These are phyloP conservation scores for Meyerozyma smithsonii DNA, from an alignment of 1,139 yeast genomes.

Conservation along the genomic window DNA sequence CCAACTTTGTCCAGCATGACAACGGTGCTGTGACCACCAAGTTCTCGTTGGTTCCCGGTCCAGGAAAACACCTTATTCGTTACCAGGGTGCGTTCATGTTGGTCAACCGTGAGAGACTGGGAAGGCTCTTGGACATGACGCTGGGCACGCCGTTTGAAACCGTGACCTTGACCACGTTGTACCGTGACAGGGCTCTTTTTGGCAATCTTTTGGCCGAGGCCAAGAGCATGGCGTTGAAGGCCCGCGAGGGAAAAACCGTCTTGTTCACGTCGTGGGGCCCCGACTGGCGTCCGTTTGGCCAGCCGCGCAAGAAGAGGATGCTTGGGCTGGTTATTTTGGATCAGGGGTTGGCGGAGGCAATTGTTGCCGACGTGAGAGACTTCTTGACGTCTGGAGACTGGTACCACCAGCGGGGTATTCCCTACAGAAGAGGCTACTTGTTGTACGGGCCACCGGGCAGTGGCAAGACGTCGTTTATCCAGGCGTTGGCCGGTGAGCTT, in stretches of 20 bases:
- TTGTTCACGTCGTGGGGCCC: slow-evolving; percentile 95
- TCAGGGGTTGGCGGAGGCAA: slow-evolving; percentile 59
- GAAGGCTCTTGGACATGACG: slow-evolving; percentile 81
- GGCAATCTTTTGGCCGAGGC: slow-evolving; percentile 79
- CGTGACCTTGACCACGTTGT: slow-evolving; percentile 83
- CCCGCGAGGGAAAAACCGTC: slow-evolving; percentile 92
- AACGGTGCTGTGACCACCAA: slow-evolving; percentile 88
- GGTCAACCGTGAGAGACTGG: slow-evolving; percentile 86
- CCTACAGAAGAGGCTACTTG: slow-evolving; percentile 91
- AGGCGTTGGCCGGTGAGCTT: slow-evolving; percentile 92
- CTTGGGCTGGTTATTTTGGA: slow-evolving; percentile 85
- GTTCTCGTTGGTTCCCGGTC: slow-evolving; percentile 95
- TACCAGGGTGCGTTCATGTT: slow-evolving; percentile 87
- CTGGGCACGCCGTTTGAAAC: slow-evolving; percentile 96
- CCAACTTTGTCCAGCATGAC: slow-evolving; percentile 82
- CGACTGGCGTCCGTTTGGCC: slow-evolving; percentile 98
- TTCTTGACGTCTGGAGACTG: slow-evolving; percentile 78
- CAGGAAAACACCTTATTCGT: slow-evolving; percentile 84
- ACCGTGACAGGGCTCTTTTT: slow-evolving; percentile 72
- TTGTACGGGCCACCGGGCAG: slow-evolving; percentile 98
- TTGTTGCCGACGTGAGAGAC: slow-evolving; percentile 71
- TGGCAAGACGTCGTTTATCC: slow-evolving; percentile 93
- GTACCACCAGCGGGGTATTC: slow-evolving; percentile 95
- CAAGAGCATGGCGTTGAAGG: slow-evolving; percentile 71
- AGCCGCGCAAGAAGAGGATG: slow-evolving; percentile 83